Evolutionary conservation across 306 rosid genomes (phyloP).

Genomic region (Adenanthera pavonina): DNA sequence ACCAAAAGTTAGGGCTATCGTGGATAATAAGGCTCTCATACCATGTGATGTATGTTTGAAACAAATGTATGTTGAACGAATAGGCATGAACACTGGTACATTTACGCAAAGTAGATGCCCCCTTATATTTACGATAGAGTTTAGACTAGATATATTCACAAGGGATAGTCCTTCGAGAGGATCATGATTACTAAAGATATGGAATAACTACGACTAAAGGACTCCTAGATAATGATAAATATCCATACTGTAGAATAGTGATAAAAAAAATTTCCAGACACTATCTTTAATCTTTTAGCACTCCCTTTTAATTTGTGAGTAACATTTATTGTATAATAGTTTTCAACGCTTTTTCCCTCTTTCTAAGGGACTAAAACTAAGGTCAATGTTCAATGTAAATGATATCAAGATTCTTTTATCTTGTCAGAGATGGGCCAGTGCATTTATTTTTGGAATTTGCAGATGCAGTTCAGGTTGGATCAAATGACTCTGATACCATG

Average conservation of each 20-base stretch:
- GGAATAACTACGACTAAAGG: not conserved
- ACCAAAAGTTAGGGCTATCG: no score
- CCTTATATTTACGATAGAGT: no score
- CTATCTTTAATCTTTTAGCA: not conserved
- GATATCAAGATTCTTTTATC: not conserved
- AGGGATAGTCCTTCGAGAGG: not conserved
- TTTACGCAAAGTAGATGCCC: no score
- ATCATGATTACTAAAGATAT: not conserved
- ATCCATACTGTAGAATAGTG: not conserved
- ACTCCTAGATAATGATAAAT: not conserved
- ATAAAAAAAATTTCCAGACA: no score
- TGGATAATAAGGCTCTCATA: no score
- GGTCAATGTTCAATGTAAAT: not conserved
- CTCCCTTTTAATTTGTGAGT: not conserved
- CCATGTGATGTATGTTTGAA: no score
- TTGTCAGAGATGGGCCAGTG: not conserved
- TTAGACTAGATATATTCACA: no score
- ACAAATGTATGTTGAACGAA: no score
- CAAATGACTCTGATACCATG: not conserved
- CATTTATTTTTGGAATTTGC: not conserved
- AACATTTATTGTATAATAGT: not conserved
- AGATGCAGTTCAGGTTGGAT: not conserved
- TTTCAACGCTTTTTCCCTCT: not conserved
- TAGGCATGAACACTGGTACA: no score
- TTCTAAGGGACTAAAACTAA: not conserved